A percentile compares a stretch with the other conserved stretches of the same genome.
Evolutionary conservation across 1,139 yeast genomes (phyloP).

Genomic region (Candida smagusa): DNA sequence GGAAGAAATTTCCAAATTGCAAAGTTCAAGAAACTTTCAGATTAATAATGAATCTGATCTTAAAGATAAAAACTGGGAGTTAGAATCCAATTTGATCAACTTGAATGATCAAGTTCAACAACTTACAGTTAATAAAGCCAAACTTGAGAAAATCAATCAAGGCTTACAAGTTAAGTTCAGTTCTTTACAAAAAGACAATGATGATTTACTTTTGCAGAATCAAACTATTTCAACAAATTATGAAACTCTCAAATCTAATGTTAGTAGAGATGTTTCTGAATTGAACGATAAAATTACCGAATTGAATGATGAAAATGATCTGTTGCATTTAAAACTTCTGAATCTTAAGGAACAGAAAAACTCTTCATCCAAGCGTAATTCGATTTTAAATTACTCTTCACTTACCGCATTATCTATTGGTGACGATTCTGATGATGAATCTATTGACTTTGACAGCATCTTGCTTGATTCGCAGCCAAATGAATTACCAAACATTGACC

Average conservation of each 20-base stretch:
- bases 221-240: slow-evolving; percentile 36
- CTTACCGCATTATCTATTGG: slow-evolving; percentile 13
- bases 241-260: slow-evolving; percentile 29
- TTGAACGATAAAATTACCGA: slow-evolving; percentile 50
- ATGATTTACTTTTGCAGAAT: slow-evolving; percentile 43
- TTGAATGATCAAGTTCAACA: slow-evolving; percentile 43
- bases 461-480: slow-evolving; percentile 28
- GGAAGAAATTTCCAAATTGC: slow-evolving; percentile 34
- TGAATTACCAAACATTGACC: slow-evolving; percentile 34
- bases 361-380: slow-evolving; percentile 10
- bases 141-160: slow-evolving; percentile 26
- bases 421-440: slow-evolving; percentile 24
- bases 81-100: slow-evolving; percentile 56
- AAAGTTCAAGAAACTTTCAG: slow-evolving; percentile 30
- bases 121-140: slow-evolving; percentile 28
- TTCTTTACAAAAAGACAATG: slow-evolving; percentile 42
- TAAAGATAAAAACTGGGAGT: slow-evolving; percentile 77
- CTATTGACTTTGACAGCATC: slow-evolving; percentile 33
- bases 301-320: slow-evolving; percentile 64
- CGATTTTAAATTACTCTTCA: slow-evolving; percentile 5
- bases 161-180: slow-evolving; percentile 31
- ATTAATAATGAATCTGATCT: slow-evolving; percentile 42
- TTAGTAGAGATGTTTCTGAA: slow-evolving; percentile 41
- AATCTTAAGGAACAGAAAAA: slow-evolving; percentile 8
- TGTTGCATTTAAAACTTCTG: slow-evolving; percentile 41